Conservation (phyloP, 2,329 filamentous ascomycete species). For the Stachybotrys chlorohalonatus region DNA sequence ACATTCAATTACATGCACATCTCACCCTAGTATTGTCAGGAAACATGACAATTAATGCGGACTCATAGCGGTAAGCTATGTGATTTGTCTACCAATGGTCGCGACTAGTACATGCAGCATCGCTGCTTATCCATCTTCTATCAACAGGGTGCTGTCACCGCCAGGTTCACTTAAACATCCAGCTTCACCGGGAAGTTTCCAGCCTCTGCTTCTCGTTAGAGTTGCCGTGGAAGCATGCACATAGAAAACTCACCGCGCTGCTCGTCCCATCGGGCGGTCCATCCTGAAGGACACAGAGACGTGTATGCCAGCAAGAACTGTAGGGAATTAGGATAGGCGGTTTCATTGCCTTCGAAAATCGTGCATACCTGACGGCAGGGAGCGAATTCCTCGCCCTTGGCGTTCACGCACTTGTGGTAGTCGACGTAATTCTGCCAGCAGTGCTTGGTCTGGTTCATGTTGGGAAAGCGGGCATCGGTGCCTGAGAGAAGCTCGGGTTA, state of each 20-base stretch:
- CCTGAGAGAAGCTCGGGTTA: slow-evolving; percentile 41
- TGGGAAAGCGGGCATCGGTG: slow-evolving; percentile 98
- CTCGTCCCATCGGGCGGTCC: slow-evolving; percentile 93
- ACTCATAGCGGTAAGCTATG: not conserved
- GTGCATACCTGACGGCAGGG: slow-evolving; percentile 86
- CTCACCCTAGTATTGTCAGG: no score
- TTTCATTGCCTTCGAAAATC: not conserved
- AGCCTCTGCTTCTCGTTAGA: slow-evolving; percentile 41
- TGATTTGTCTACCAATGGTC: slow-evolving; percentile 17
- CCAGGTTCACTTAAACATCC: slow-evolving; percentile 38
- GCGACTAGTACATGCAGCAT: slow-evolving; percentile 28
- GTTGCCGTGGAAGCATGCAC: slow-evolving; percentile 1
- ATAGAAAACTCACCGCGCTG: slow-evolving; percentile 67
- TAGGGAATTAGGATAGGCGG: slow-evolving; percentile 9
- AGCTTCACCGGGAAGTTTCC: slow-evolving; percentile 61
- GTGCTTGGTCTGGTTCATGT: slow-evolving; percentile 98
- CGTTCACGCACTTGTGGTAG: slow-evolving; percentile 98
- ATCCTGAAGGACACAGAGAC: slow-evolving; percentile 92
- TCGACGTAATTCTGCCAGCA: slow-evolving; percentile 99
- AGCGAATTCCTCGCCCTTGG: slow-evolving; percentile 97
- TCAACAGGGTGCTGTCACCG: slow-evolving; percentile 7
- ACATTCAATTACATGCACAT: no score
- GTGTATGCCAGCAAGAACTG: slow-evolving; percentile 96
- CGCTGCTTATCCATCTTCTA: slow-evolving; percentile 20
- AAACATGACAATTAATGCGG: no score